Conservation (phyloP, 2,329 filamentous ascomycete species). For the Mycosphaerella arachidis region DNA sequence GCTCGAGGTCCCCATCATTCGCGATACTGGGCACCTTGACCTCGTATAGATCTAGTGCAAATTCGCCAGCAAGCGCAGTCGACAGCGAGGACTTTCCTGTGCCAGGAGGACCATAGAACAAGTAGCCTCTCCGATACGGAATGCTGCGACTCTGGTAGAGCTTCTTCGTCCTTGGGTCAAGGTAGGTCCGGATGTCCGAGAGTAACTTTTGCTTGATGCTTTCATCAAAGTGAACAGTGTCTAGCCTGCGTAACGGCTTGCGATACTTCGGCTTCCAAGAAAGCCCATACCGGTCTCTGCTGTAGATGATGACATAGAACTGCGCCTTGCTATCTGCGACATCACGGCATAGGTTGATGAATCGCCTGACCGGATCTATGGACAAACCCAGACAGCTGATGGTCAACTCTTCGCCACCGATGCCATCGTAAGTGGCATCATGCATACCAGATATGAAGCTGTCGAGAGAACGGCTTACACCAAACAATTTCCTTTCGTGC, state of each 20-base stretch:
- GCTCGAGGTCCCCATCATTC: conserved; percentile 56
- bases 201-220: conserved; percentile 60
- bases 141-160: conserved; percentile 82
- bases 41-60: conserved; percentile 35
- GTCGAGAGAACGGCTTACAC: conserved; percentile 15
- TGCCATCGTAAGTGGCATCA: conserved; percentile 23
- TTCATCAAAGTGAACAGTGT: conserved; percentile 66
- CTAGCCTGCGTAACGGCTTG: conserved; percentile 62
- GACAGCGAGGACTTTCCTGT: conserved; percentile 28
- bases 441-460: conserved; percentile 19
- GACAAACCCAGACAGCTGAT: conserved; percentile 44
- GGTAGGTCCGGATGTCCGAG: conserved; percentile 68
- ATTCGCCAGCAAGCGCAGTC: conserved; percentile 39
- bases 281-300: conserved; percentile 37
- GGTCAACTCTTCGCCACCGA: conserved; percentile 26
- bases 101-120: conserved; percentile 62
- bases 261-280: conserved; percentile 29
- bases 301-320: conserved; percentile 38
- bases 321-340: conserved; percentile 36
- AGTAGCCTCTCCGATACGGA: conserved; percentile 74
- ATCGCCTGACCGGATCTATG: conserved; percentile 42
- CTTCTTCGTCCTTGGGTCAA: conserved; percentile 62
- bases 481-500: conserved; percentile 17
- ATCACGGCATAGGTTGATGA: conserved; percentile 40
- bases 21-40: conserved; percentile 41